Conservation (phyloP, 164 flowering plant species). For the Sedum album region DNA sequence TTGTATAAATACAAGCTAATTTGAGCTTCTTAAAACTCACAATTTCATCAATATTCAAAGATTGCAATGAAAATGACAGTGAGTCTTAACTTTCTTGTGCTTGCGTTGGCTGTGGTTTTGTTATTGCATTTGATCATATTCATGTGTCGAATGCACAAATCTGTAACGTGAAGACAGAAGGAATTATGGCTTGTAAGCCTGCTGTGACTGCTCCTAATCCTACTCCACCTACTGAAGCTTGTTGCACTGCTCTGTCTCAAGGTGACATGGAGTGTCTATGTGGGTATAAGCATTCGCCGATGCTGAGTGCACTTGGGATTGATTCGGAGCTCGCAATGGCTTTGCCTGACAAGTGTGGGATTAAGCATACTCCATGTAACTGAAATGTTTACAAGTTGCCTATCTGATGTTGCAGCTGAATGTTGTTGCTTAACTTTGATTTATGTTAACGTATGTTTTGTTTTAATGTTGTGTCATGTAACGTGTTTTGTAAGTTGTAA, state of each 20-base stretch:
- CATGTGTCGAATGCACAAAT: conserved; percentile 12
- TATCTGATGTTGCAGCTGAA: too few relatives aligned
- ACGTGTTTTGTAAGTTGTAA: too few relatives aligned
- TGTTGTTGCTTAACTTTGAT: too few relatives aligned
- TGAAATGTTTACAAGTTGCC: background rate
- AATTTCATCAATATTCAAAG: background rate
- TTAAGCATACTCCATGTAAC: conserved; percentile 11
- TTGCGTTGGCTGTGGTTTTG: background rate
- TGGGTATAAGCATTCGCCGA: too few relatives aligned
- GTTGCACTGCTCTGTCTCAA: conserved; percentile 36
- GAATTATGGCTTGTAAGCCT: conserved; percentile 38
- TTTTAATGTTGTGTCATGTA: too few relatives aligned
- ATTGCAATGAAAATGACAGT: background rate
- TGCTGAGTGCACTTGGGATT: conserved; percentile 36
- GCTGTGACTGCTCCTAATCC: conserved; percentile 34
- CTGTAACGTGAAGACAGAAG: conserved; percentile 30
- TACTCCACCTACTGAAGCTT: conserved; percentile 21
- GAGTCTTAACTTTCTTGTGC: background rate
- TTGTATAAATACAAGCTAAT: background rate
- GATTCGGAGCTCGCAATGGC: conserved; percentile 43
- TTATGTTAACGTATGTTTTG: too few relatives aligned
- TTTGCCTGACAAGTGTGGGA: conserved; percentile 47
- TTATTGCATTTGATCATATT: too few relatives aligned
- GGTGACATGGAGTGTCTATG: too few relatives aligned
- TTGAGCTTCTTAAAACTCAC: background rate